Evolutionary conservation across 371 early-diverging fungal genomes (phyloP), one percentile per base, ranked within the genome.

Genomic region (Sporodiniella umbellata): DNA sequence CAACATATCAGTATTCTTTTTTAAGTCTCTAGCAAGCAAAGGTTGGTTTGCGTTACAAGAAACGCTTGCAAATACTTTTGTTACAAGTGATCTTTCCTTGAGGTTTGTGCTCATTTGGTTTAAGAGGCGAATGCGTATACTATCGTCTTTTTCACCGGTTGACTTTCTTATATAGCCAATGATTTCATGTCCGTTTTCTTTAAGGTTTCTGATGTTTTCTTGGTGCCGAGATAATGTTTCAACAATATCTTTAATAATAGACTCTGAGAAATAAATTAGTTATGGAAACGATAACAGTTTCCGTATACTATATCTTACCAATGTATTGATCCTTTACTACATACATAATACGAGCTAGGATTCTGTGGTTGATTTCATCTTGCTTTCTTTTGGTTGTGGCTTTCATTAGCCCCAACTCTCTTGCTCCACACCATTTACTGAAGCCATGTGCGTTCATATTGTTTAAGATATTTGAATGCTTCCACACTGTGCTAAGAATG

Each of bases 231-330:
- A 42, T 45, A 50, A 33, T 33, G 30, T 37, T 51, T 51, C 51
- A 51, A 56, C 33, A 50, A 56, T 46, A 33, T 40, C 46, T 40
- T 56, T 40, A 33, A 51, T 51, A 38, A 56, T 56, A 42, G 24
- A 33, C 8, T 47, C 57, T 51, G 42, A 57, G 19, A 25, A 46
- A 47, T 31, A 56, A 45, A 44, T 56, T 49, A 56, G 18, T 48
- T 38, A 56, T 37, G 42, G 42, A 46, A 35, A 47, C 46, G 42
- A 51, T 42, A 51, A 57, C 51, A 33, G 28, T n/a, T n/a, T n/a
- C n/a, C n/a, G 22, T 47, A 57, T 42, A 47, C 31, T 57, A 52
- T 46, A 48, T 58, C 48, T 58, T 52, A 58, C 53, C 25, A 53
- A 58, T 43, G 44, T 42, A 52, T 22, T 48, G 23, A 43, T 48